Conservation (phyloP, 192 early-diverging fungal genomes). For the Jimgerdemannia lactiflua region DNA sequence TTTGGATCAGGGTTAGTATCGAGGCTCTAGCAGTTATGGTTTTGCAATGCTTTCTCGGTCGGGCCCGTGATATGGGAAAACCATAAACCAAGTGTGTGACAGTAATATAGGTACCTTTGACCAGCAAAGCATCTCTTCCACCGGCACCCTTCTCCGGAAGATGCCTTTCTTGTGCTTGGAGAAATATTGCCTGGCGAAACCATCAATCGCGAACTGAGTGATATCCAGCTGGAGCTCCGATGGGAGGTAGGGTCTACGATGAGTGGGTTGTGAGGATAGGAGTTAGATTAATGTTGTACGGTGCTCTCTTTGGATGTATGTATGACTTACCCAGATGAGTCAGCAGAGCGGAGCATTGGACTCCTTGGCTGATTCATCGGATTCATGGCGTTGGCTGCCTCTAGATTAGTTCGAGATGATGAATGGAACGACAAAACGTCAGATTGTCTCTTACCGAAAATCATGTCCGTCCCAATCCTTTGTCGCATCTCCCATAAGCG, state of each 20-base stretch:
- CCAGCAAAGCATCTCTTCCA: conserved; percentile 85
- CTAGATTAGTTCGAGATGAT: conserved; percentile 25
- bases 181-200: conserved; percentile 91
- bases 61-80: not conserved
- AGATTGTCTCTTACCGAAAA: conserved; percentile 35
- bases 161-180: conserved; percentile 84
- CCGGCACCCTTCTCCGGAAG: conserved; percentile 78
- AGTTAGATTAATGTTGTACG: too few species aligned
- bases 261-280: not conserved
- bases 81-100: not conserved
- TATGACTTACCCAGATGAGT: conserved; percentile 12
- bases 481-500: not conserved
- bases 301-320: too few species aligned
- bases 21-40: not conserved
- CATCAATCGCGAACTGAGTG: conserved; percentile 78
- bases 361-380: conserved; percentile 30
- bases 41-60: not conserved
- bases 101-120: conserved; percentile 49
- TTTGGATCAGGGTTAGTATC: not conserved
- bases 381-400: conserved; percentile 54
- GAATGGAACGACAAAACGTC: conserved; percentile 12
- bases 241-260: conserved; percentile 35
- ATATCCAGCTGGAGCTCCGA: conserved; percentile 68
- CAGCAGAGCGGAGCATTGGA: conserved; percentile 7
- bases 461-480: conserved; percentile 17